Evolutionary conservation across 768 basidiomycete species (phyloP).

Genomic region (Tricholoma terreum): DNA sequence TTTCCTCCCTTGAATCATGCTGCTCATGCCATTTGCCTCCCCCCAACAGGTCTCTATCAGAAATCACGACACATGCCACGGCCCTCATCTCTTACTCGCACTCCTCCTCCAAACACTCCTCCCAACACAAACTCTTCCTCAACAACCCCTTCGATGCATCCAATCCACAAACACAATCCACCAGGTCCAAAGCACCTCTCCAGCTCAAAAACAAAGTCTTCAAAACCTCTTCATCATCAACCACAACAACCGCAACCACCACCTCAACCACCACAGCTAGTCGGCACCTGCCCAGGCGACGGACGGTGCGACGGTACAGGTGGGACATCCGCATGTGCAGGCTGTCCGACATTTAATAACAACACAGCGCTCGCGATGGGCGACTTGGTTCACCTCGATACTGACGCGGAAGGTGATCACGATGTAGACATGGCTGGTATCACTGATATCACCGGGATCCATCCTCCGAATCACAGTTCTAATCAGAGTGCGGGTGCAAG

Average conservation of each 20-base stretch:
- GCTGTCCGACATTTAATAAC: slow-evolving; percentile 98
- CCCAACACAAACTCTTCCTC: slow-evolving; percentile 13
- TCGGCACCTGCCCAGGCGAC: slow-evolving; percentile 95
- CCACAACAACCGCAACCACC: not conserved
- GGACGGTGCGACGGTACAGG: slow-evolving; percentile 98
- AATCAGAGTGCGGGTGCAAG: slow-evolving; percentile 7
- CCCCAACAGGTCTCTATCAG: slow-evolving; percentile 71
- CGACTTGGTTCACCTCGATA: slow-evolving; percentile 9
- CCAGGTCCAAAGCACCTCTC: not conserved
- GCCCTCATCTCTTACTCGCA: slow-evolving; percentile 55
- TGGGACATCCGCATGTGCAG: slow-evolving; percentile 87
- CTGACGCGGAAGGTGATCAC: slow-evolving; percentile 20
- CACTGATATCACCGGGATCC: not conserved
- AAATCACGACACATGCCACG: slow-evolving; percentile 78
- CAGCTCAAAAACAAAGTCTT: slow-evolving; percentile 4
- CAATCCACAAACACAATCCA: slow-evolving; percentile 7
- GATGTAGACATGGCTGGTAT: slow-evolving; percentile 14
- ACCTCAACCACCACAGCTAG: not conserved
- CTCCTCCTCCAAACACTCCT: slow-evolving; percentile 28
- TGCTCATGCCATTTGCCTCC: slow-evolving; percentile 13
- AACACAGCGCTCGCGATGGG: slow-evolving; percentile 39
- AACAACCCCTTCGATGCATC: not conserved
- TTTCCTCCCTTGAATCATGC: slow-evolving; percentile 15
- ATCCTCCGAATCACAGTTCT: not conserved
- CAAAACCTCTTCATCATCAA: not conserved